Percentiles rank a stretch among this genome's conserved stretches.
Evolutionary conservation across 192 early-diverging fungal species (phyloP).

Genomic region (Coemansia sp.): DNA sequence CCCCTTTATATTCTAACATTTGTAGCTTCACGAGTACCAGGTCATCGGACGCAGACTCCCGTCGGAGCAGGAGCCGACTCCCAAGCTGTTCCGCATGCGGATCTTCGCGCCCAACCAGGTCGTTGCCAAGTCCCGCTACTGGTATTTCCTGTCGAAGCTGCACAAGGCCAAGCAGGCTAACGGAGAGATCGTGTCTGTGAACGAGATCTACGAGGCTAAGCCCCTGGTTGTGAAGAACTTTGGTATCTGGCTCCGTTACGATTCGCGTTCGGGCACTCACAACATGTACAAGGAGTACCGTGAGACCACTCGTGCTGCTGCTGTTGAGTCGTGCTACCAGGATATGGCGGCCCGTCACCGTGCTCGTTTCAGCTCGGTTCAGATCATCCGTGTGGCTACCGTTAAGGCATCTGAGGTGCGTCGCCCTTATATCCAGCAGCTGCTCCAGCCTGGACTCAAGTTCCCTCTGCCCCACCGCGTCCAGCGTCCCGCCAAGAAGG

Average conservation of each 20-base stretch:
- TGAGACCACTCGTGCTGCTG: constrained; percentile 83
- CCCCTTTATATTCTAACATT: no score
- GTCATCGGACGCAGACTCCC: constrained; percentile 97
- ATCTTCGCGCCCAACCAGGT: constrained; percentile 99
- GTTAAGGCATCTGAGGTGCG: constrained; percentile 89
- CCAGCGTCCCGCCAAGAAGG: constrained; percentile 80
- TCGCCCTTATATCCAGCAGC: constrained; percentile 98
- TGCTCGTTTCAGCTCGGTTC: constrained; percentile 96
- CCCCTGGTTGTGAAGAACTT: constrained; percentile 95
- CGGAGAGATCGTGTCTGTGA: constrained; percentile 97
- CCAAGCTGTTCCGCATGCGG: constrained; percentile 98
- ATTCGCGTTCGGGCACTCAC: constrained; percentile 99
- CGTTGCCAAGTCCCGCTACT: constrained; percentile 99
- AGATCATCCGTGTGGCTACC: constrained; percentile 98
- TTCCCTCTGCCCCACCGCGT: constrained; percentile 99
- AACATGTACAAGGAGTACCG: constrained; percentile 99
- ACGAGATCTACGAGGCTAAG: constrained; percentile 97
- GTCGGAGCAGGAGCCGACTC: constrained; percentile 86
- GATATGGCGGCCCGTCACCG: constrained; percentile 99
- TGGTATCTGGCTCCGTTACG: constrained; percentile 99
- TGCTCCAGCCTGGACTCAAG: constrained; percentile 85
- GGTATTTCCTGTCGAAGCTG: constrained; percentile 99
- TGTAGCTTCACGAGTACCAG: constrained; percentile 69
- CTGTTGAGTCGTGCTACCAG: constrained; percentile 81
- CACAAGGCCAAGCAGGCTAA: constrained; percentile 99